A percentile compares a stretch with the other conserved stretches of the same genome.
phyloP scores from a whole-genome alignment of 2,329 filamentous ascomycete genomes.

The Monosporascus sp. region DNA sequence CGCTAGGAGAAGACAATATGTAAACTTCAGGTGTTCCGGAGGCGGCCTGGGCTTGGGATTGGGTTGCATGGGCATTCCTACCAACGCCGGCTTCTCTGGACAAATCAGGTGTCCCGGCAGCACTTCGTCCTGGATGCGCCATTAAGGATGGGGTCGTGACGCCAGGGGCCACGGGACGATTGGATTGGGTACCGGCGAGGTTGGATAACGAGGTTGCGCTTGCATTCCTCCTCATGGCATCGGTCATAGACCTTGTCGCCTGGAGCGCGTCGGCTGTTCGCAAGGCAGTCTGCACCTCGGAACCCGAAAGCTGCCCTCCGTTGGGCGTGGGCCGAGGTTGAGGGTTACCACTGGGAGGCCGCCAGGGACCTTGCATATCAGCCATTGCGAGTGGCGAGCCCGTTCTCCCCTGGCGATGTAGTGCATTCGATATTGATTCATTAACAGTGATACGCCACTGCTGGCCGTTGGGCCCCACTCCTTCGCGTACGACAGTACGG shows the following conservation, averaged over 20 bases:
- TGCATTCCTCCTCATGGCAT: constrained; percentile 47
- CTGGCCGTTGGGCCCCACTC: constrained; percentile 44
- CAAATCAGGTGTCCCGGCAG: constrained; percentile 43
- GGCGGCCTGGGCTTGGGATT: constrained; percentile 12
- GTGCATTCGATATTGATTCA: constrained; percentile 28
- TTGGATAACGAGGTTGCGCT: constrained; percentile 39
- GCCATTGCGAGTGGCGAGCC: constrained; percentile 18
- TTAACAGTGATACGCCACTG: constrained; percentile 48
- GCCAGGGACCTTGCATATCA: constrained; percentile 9
- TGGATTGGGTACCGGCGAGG: constrained; percentile 25
- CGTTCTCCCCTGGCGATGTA: constrained; percentile 13
- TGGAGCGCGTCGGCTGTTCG: constrained; percentile 41
- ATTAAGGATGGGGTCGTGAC: constrained; percentile 35
- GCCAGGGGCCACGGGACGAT: constrained; percentile 35
- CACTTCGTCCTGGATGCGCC: constrained; percentile 37
- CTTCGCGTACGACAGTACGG: constrained; percentile 43
- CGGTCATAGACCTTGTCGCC: constrained; percentile 36
- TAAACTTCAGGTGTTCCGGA: constrained; percentile 47
- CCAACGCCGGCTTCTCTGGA: constrained; percentile 28
- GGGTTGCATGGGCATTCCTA: constrained; percentile 19
- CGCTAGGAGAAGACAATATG: constrained; percentile 54
- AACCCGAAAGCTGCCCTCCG: constrained; percentile 31
- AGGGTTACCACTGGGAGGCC: constrained; percentile 2
- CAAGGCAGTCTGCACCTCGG: constrained; percentile 42
- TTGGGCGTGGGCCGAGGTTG: constrained; percentile 20